Percentiles rank a stretch among this genome's conserved stretches.
Evolutionary conservation across 441 rosid species (phyloP).

Genomic region (Erodium chrysanthum): DNA sequence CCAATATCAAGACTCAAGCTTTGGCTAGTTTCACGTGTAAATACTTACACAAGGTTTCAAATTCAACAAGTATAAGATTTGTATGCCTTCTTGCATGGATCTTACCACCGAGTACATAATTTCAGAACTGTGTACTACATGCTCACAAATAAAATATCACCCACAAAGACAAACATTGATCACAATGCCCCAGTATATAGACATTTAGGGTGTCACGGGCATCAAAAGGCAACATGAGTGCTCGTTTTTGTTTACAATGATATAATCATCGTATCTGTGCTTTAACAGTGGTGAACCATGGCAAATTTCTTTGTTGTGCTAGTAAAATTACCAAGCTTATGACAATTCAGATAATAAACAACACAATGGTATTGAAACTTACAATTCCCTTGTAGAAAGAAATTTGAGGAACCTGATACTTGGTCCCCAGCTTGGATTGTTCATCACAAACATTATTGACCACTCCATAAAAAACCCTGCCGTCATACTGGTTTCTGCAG

Average conservation of each 20-base stretch:
- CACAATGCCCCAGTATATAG: too few relatives aligned
- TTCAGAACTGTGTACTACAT: neutral
- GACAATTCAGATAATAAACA: neutral
- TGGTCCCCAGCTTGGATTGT: slow-evolving; percentile 85
- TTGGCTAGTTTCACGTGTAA: neutral
- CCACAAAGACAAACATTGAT: neutral
- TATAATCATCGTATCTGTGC: neutral
- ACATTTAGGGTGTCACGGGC: neutral
- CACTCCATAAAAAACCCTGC: slow-evolving; percentile 61
- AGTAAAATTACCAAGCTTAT: neutral
- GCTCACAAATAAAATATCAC: neutral
- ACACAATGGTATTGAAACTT: slow-evolving; percentile 25
- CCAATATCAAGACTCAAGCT: neutral
- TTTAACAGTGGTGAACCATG: neutral
- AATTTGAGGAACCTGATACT: slow-evolving; percentile 73
- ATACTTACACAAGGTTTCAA: too few relatives aligned
- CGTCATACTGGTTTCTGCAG: slow-evolving; percentile 67
- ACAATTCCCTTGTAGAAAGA: slow-evolving; percentile 74
- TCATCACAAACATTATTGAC: slow-evolving; percentile 74
- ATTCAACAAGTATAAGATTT: neutral
- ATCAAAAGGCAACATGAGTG: neutral
- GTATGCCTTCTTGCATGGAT: neutral
- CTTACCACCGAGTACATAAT: neutral
- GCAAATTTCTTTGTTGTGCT: neutral
- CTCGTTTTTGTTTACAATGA: neutral